Percentiles rank a stretch among this genome's conserved stretches.
Evolutionary conservation across 495 filamentous ascomycete species (phyloP).

Genomic region (Hyaloscypha finlandica): DNA sequence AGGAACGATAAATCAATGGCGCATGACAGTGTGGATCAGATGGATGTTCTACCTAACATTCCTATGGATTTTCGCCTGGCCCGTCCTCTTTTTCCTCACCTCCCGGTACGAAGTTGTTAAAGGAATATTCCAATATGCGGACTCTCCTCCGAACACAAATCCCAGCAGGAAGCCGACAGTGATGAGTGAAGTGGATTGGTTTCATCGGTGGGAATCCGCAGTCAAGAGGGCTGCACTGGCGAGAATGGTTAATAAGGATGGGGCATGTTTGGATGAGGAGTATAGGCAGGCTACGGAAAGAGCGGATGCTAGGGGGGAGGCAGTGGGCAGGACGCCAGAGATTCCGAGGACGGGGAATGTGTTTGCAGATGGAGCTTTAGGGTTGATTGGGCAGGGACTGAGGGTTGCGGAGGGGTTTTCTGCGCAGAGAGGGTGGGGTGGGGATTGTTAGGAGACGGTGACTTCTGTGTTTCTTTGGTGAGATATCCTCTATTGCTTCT

Average conservation of each 20-base stretch:
- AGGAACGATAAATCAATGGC: slow-evolving; percentile 55
- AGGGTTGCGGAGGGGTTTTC: slow-evolving; percentile 19
- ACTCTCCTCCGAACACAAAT: slow-evolving; percentile 8
- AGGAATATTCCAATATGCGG: slow-evolving; percentile 50
- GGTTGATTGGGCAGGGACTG: slow-evolving; percentile 24
- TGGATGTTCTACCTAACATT: slow-evolving; percentile 63
- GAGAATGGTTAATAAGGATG: slow-evolving; percentile 25
- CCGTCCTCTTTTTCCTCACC: slow-evolving; percentile 61
- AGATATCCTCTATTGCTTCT: neutral
- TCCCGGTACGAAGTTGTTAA: slow-evolving; percentile 60
- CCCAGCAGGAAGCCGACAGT: slow-evolving; percentile 7
- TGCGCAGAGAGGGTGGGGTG: slow-evolving; percentile 11
- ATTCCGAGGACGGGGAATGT: slow-evolving; percentile 29
- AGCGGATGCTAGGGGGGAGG: slow-evolving; percentile 21
- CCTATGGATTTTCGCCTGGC: slow-evolving; percentile 64
- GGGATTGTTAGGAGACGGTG: slow-evolving; percentile 2
- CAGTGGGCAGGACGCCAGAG: neutral
- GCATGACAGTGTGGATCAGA: slow-evolving; percentile 54
- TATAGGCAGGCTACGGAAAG: slow-evolving; percentile 25
- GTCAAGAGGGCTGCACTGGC: slow-evolving; percentile 29
- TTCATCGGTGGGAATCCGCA: slow-evolving; percentile 24
- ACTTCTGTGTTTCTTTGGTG: neutral
- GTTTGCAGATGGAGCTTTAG: slow-evolving; percentile 31
- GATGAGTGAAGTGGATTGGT: slow-evolving; percentile 28
- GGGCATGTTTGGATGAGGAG: slow-evolving; percentile 22